Conservation (phyloP, 129 eudicot genomes). For the Chrysanthemum lavandulifolium region DNA sequence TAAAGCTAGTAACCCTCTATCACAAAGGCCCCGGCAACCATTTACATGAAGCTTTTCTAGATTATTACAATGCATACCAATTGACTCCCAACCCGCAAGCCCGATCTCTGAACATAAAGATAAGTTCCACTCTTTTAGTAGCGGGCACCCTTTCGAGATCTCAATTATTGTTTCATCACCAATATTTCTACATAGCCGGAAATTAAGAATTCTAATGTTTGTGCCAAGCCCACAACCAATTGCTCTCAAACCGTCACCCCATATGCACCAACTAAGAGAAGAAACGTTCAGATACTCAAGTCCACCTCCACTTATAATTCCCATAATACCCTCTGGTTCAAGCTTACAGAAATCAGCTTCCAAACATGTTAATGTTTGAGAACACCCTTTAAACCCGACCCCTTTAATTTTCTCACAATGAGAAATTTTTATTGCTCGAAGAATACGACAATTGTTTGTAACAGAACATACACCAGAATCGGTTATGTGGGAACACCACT, state of each 20-base stretch:
- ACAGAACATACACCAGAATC: constrained; percentile 56
- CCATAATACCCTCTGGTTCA: constrained; percentile 60
- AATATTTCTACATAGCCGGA: constrained; percentile 55
- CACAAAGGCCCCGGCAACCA: constrained; percentile 69
- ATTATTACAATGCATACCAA: constrained; percentile 54
- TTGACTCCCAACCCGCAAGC: constrained; percentile 62
- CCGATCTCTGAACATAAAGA: constrained; percentile 68
- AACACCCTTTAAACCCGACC: constrained; percentile 69
- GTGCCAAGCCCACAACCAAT: constrained; percentile 49
- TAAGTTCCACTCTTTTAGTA: constrained; percentile 79
- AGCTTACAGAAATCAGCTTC: constrained; percentile 84
- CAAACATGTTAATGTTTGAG: constrained; percentile 49
- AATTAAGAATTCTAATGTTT: constrained; percentile 49
- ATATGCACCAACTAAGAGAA: constrained; percentile 47
- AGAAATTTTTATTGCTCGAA: constrained; percentile 58
- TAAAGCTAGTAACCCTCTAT: constrained; percentile 55
- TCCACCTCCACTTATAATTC: constrained; percentile 76
- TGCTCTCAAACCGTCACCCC: constrained; percentile 55
- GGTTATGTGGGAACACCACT: constrained; percentile 54
- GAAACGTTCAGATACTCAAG: constrained; percentile 71
- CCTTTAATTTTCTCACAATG: constrained; percentile 53
- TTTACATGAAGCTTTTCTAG: constrained; percentile 73
- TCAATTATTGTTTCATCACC: constrained; percentile 45
- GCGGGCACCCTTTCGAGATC: constrained; percentile 71
- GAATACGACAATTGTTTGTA: constrained; percentile 43